Conservation (phyloP, 176 grass and related monocot genomes). For the Oryza nivara region DNA sequence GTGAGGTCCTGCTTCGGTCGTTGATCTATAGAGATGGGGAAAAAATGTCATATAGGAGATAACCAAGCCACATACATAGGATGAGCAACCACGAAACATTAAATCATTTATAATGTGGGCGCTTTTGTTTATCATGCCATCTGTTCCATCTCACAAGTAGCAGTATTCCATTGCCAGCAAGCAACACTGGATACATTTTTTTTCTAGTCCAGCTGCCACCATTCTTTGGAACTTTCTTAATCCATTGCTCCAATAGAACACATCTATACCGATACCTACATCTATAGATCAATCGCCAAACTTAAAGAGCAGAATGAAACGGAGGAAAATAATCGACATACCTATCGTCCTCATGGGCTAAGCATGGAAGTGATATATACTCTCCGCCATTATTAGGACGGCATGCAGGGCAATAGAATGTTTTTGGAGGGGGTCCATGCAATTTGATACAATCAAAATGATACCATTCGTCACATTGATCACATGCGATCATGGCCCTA, state of each 20-base stretch:
- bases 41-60: background rate
- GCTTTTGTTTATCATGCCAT: background rate
- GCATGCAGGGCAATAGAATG: conserved; percentile 77
- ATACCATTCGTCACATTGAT: conserved; percentile 95
- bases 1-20: conserved; percentile 36
- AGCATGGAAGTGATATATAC: conserved; percentile 47
- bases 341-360: conserved; percentile 48
- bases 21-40: conserved; percentile 61
- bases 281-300: background rate
- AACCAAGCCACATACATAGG: background rate
- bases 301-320: background rate
- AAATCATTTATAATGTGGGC: background rate
- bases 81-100: background rate
- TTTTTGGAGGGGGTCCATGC: conserved; percentile 54
- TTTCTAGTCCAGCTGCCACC: background rate
- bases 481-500: conserved; percentile 89
- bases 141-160: background rate
- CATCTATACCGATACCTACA: background rate
- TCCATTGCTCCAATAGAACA: background rate
- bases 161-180: background rate
- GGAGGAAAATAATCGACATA: conserved; percentile 14
- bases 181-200: background rate
- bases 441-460: conserved; percentile 95
- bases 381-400: conserved; percentile 56
- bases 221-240: conserved; percentile 1